These are phyloP conservation scores for Penicillium bovifimosum DNA, from an alignment of 495 filamentous ascomycete genomes.

Conservation along the genomic window DNA sequence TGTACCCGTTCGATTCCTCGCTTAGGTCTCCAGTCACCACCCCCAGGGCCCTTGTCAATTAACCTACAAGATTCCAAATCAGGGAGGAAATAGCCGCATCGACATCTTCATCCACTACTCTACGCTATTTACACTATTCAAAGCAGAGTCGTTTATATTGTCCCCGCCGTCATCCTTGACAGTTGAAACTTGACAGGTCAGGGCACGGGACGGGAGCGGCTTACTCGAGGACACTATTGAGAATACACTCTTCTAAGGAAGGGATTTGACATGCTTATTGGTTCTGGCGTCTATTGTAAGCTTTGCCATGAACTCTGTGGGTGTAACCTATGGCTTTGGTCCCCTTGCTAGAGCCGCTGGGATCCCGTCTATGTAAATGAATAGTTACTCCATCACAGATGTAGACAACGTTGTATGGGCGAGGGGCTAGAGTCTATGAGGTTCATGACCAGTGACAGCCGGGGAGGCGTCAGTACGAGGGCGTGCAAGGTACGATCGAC, in stretches of 20 bases:
- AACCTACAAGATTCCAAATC: background rate
- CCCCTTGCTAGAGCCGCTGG: constrained; percentile 16
- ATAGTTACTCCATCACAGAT: no score
- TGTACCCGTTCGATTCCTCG: background rate
- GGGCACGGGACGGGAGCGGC: constrained; percentile 9
- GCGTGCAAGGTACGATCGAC: background rate
- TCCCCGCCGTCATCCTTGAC: constrained; percentile 9
- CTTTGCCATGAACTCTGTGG: background rate
- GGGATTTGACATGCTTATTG: constrained; percentile 6
- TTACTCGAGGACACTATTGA: constrained; percentile 19
- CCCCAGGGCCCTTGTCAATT: background rate
- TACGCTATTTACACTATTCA: background rate
- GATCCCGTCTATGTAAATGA: background rate
- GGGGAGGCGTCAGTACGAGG: background rate
- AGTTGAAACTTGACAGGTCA: constrained; percentile 26
- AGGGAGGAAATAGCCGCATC: background rate
- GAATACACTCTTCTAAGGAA: constrained; percentile 16
- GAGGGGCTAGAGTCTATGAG: background rate
- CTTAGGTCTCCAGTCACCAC: no score
- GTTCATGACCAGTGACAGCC: background rate
- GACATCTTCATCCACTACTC: background rate
- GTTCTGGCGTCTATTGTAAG: background rate
- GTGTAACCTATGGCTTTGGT: background rate
- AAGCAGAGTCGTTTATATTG: background rate
- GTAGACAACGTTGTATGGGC: background rate